Evolutionary conservation across 1,139 yeast species (phyloP).

Genomic region (Candida sanyaensis): DNA sequence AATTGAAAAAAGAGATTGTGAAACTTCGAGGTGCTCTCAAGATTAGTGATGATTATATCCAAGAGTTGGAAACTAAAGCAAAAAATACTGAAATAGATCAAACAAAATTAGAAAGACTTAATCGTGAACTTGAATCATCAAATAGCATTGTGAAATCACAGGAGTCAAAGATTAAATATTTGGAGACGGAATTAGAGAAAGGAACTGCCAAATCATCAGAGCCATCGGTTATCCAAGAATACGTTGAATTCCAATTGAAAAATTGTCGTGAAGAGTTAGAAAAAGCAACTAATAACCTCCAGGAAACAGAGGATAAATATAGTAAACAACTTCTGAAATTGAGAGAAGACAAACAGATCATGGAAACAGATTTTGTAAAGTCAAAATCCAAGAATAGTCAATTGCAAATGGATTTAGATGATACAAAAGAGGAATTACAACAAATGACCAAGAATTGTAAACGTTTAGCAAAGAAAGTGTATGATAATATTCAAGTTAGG

Average conservation of each 20-base stretch:
- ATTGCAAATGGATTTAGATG: constrained; percentile 4
- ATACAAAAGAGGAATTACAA: constrained; percentile 8
- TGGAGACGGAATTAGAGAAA: constrained; percentile 6
- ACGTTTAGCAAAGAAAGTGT: constrained; percentile 7
- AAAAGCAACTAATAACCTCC: neutral
- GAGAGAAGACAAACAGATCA: neutral
- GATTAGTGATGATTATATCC: constrained; percentile 4
- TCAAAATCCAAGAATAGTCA: constrained; percentile 6
- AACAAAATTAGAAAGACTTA: constrained; percentile 1
- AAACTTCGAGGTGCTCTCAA: constrained; percentile 3
- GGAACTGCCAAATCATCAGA: neutral
- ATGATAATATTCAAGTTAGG: constrained; percentile 4
- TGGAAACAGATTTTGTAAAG: neutral
- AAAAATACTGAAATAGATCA: neutral
- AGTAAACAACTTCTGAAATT: neutral
- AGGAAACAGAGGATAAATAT: constrained; percentile 4
- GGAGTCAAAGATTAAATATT: constrained; percentile 2
- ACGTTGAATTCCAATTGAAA: constrained; percentile 5
- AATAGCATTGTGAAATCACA: neutral
- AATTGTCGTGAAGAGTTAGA: constrained; percentile 5
- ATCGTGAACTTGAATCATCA: constrained; percentile 2
- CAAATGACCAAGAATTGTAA: constrained; percentile 11
- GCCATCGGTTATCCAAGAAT: constrained; percentile 3
- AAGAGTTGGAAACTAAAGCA: constrained; percentile 5
- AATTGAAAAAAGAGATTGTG: constrained; percentile 3